Evolutionary conservation across 179 eudicot genomes (phyloP).

Genomic region (Beta macrorhiza): DNA sequence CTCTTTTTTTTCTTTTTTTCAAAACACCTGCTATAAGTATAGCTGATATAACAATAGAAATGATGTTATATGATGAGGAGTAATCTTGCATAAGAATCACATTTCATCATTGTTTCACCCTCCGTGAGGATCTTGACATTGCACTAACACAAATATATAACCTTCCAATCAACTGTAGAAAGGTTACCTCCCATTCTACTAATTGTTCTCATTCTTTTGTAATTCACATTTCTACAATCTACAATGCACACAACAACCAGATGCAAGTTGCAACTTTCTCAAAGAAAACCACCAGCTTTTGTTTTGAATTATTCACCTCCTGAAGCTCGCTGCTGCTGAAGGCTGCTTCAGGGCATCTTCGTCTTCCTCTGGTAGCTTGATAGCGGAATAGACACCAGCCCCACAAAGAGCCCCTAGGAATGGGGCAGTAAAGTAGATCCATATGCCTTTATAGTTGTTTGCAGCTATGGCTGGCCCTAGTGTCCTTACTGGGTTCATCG

Average conservation of each 20-base stretch:
- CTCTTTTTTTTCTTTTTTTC: neutral
- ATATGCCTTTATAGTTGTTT: slow-evolving; percentile 69
- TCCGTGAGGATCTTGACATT: slow-evolving; percentile 9
- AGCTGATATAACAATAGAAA: neutral
- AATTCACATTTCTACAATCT: slow-evolving; percentile 24
- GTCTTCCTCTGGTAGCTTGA: slow-evolving; percentile 74
- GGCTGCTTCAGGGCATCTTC: slow-evolving; percentile 46
- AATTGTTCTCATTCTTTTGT: neutral
- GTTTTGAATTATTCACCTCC: slow-evolving; percentile 36
- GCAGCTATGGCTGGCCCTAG: slow-evolving; percentile 93
- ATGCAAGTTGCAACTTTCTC: slow-evolving; percentile 11
- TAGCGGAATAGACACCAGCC: slow-evolving; percentile 76
- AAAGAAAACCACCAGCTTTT: neutral
- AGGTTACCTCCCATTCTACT: slow-evolving; percentile 12
- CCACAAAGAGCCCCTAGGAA: slow-evolving; percentile 86
- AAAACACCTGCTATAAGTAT: neutral
- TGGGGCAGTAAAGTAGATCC: slow-evolving; percentile 87
- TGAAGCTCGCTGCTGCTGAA: slow-evolving; percentile 52
- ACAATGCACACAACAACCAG: slow-evolving; percentile 16
- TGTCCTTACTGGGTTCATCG: slow-evolving; percentile 96
- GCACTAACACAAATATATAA: slow-evolving; percentile 18
- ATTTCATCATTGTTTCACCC: neutral
- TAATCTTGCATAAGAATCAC: neutral
- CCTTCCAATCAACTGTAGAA: slow-evolving; percentile 26
- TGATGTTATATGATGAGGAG: neutral